These are phyloP conservation scores for Sporobolomyces phaffii DNA, from an alignment of 768 basidiomycete species.

Conservation along the genomic window DNA sequence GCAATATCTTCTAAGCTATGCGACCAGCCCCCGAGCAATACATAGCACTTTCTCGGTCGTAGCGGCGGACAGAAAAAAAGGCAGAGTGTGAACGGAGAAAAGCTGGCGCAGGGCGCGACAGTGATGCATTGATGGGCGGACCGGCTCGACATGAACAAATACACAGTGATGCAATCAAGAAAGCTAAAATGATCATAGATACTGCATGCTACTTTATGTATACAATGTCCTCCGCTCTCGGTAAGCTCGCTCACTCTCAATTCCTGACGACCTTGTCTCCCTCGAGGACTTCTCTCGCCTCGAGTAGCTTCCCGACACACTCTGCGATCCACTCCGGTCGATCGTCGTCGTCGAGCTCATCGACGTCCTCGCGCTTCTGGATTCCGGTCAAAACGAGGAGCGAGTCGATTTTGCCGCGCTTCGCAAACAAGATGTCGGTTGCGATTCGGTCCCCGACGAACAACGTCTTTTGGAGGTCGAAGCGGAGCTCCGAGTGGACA, in stretches of 20 bases:
- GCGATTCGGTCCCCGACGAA: slow-evolving; percentile 93
- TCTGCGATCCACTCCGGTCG: slow-evolving; percentile 2
- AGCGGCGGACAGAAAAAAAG: too few relatives aligned
- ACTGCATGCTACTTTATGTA: too few relatives aligned
- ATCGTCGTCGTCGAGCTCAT: not conserved
- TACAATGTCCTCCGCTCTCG: too few relatives aligned
- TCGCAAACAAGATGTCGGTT: slow-evolving; percentile 90
- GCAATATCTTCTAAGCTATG: too few relatives aligned
- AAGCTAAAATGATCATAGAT: too few relatives aligned
- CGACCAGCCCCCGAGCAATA: too few relatives aligned
- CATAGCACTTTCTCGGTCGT: too few relatives aligned
- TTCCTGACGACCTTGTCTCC: not conserved
- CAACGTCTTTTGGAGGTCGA: slow-evolving; percentile 75
- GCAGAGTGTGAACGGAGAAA: too few relatives aligned
- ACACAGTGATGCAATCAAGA: too few relatives aligned
- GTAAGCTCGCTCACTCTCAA: not conserved
- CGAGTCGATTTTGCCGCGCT: slow-evolving; percentile 44
- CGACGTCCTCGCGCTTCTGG: not conserved
- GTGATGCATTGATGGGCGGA: too few relatives aligned
- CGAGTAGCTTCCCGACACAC: not conserved
- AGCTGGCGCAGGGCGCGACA: too few relatives aligned
- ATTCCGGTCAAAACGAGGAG: slow-evolving; percentile 25
- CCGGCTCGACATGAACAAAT: too few relatives aligned
- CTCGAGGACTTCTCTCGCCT: not conserved
- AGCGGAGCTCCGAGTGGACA: slow-evolving; percentile 75